A percentile compares a stretch with the other conserved stretches of the same genome.
phyloP scores from a whole-genome alignment of 352 stramenopile genomes.

The Phytophthora tubulina region DNA sequence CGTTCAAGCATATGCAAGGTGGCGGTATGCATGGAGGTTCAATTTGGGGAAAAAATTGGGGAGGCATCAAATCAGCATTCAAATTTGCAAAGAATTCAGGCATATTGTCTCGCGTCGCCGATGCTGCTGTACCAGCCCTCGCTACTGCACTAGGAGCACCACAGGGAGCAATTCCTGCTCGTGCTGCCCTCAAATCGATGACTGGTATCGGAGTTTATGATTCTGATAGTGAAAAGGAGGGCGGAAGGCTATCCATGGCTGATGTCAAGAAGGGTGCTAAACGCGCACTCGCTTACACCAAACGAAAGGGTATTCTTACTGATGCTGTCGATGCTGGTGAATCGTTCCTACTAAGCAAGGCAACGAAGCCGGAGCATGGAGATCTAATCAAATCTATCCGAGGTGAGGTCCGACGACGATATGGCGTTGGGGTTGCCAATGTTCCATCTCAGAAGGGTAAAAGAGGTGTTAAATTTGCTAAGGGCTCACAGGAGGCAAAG shows the following conservation, averaged over 20 bases:
- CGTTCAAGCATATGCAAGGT: constrained; percentile 7
- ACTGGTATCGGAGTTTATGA: constrained; percentile 19
- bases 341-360: constrained; percentile 5
- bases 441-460: constrained; percentile 11
- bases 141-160: constrained; percentile 3
- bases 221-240: constrained; percentile 13
- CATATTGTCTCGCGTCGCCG: neutral
- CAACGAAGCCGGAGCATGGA: constrained; percentile 22
- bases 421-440: no score
- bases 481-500: constrained; percentile 9
- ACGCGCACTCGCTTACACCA: neutral
- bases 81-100: constrained; percentile 29
- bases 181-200: neutral
- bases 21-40: constrained; percentile 20
- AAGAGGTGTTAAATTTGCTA: constrained; percentile 2
- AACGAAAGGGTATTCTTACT: constrained; percentile 14
- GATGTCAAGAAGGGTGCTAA: constrained; percentile 17
- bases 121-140: constrained; percentile 9
- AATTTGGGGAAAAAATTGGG: constrained; percentile 28
- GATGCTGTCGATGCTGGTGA: constrained; percentile 20
- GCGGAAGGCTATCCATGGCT: neutral
- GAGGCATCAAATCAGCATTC: constrained; percentile 26
- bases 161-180: neutral
- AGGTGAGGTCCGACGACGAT: constrained; percentile 3
- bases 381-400: constrained; percentile 14